These are phyloP conservation scores for Lolium perenne DNA, from an alignment of 176 grass and related monocot species.

Conservation along the genomic window DNA sequence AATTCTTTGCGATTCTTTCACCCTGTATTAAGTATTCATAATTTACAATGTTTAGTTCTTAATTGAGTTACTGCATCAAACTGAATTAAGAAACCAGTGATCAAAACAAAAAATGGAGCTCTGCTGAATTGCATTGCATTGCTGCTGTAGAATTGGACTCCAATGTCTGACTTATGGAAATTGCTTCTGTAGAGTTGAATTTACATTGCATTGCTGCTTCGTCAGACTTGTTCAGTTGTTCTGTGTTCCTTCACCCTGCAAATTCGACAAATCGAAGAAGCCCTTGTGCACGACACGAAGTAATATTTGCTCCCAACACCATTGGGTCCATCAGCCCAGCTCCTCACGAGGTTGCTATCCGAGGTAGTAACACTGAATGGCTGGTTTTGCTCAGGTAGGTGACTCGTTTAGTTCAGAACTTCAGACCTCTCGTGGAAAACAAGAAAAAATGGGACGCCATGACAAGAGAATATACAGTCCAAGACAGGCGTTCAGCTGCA, in stretches of 20 bases:
- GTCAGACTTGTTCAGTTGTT: not conserved
- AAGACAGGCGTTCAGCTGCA: no score
- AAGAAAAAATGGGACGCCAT: no score
- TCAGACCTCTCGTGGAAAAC: no score
- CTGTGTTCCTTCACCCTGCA: not conserved
- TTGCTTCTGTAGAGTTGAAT: no score
- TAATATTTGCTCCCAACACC: not conserved
- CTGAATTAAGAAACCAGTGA: not conserved
- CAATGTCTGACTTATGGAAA: no score
- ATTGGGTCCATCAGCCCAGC: no score
- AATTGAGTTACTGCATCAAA: not conserved
- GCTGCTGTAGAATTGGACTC: not conserved
- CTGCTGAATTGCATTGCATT: not conserved
- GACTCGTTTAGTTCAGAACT: no score
- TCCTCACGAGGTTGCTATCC: not conserved
- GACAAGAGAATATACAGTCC: no score
- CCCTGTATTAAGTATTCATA: not conserved
- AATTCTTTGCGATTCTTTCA: slow-evolving; percentile 40
- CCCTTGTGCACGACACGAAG: not conserved
- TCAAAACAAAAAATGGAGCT: not conserved
- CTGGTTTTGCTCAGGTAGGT: no score
- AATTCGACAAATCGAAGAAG: not conserved
- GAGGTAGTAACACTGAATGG: not conserved
- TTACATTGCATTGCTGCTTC: not conserved
- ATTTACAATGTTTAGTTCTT: not conserved